These are phyloP conservation scores for Litsea cubeba DNA, from an alignment of 164 flowering plant genomes.

Conservation along the genomic window DNA sequence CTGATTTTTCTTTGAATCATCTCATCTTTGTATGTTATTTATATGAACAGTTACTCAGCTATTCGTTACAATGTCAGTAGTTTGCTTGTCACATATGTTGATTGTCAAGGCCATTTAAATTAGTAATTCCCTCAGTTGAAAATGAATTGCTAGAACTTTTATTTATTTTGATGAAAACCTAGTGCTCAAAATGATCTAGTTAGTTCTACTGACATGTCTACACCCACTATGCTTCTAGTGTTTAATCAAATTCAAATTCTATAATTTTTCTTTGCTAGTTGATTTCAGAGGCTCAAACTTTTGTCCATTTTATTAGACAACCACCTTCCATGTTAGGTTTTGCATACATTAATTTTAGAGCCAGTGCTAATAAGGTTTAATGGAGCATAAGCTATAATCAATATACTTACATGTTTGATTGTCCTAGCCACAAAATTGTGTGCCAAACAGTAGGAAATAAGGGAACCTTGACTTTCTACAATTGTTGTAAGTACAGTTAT, in stretches of 20 bases:
- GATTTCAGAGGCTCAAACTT: neutral
- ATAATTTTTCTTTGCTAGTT: neutral
- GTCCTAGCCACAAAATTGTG: too few species aligned
- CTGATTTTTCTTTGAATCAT: slow-evolving; percentile 1
- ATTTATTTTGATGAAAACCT: neutral
- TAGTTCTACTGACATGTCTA: neutral
- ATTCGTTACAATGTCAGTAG: neutral
- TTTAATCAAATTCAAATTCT: neutral
- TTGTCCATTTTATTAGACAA: neutral
- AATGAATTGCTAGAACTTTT: neutral
- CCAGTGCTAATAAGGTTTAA: neutral
- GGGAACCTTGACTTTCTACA: too few species aligned
- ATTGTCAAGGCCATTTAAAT: neutral
- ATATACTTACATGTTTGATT: too few species aligned
- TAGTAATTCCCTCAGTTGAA: neutral
- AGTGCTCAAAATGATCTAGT: neutral
- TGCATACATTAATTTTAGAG: neutral
- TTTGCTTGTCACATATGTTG: slow-evolving; percentile 2
- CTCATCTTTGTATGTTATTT: neutral
- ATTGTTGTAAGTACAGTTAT: too few species aligned
- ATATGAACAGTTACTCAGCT: neutral
- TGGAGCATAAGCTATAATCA: too few species aligned
- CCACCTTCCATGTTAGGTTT: neutral
- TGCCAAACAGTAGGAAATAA: too few species aligned
- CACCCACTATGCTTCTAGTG: neutral